These are phyloP conservation scores for Clausena lansium DNA, from an alignment of 345 rosid species.

Conservation along the genomic window DNA sequence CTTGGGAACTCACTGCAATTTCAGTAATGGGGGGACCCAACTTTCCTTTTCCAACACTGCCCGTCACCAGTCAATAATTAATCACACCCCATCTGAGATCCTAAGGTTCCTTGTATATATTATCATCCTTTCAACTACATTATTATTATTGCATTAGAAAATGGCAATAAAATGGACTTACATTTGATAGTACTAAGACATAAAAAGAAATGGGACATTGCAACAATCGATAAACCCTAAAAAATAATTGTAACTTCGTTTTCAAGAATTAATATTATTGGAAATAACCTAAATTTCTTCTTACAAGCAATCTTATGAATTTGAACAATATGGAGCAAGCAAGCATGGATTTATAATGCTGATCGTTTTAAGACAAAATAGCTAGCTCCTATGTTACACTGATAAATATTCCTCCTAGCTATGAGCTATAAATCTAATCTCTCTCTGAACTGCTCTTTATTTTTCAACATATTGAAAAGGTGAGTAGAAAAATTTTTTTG, in stretches of 20 bases:
- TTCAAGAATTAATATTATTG: not conserved
- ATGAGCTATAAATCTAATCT: not conserved
- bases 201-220: not conserved
- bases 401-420: not conserved
- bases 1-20: slow-evolving; percentile 4
- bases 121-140: not conserved
- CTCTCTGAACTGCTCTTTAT: not conserved
- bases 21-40: not conserved
- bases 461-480: slow-evolving; percentile 8
- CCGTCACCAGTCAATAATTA: not conserved
- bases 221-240: not conserved
- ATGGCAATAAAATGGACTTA: not conserved
- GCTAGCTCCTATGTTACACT: not conserved
- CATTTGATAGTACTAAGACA: not conserved
- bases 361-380: not conserved
- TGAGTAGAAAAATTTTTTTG: not conserved
- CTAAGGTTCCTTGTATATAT: not conserved
- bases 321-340: not conserved
- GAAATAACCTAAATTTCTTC: not conserved
- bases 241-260: not conserved
- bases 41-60: not conserved
- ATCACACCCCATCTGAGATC: not conserved
- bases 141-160: slow-evolving; percentile 6
- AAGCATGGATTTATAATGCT: not conserved
- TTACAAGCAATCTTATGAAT: too few relatives aligned